Base-by-base conservation (phyloP, 148 eudicot species). In the Chenopodium album region DNA sequence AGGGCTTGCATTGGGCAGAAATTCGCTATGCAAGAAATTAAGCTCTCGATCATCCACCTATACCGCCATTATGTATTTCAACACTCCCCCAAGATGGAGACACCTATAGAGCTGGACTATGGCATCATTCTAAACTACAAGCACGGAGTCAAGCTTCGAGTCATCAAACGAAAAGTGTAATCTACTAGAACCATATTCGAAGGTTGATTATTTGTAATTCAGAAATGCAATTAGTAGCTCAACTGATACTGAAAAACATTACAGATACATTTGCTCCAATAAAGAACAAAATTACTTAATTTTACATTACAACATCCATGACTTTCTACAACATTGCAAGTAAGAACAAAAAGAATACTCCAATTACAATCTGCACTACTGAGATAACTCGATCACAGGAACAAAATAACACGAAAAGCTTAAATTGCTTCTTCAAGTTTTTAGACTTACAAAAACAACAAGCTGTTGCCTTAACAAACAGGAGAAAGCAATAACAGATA, bases 1-100 rank as follows among this genome's bases (percentile, higher is more conserved):
- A 90, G 98, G 60, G 92, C 93, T 29, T 95, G 98, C 85, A 91
- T 95, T 52, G 98, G 98, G 16, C 96, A 93, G 78, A 95, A 91
- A 76, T 95, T 93, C 62, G 90, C 98, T 4, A 41, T 95, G 74
- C 98, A 93, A 84, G 98, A 95, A 85, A 80, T 95, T 28, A 95
- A 95, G 82, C 92, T 95, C 56, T 81, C 94, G 0, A 59, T 95
- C 71, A 88, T 95, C 75, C 96, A 93, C 84, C 81, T 95, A 26
- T 95, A 91, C 78, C 85, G 94, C 9, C 87, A 85, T 12, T 95
- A 84, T 78, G 88, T 90, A 8, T 95, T 95, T 81, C 87, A 88
- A 60, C 98, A 93, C 77, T 92, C 98, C 12, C 92, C 90, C 3
- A 71, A 71, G 64, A 95, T 93, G 98, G 98, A 95, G 88, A 89